phyloP scores from a whole-genome alignment of 352 stramenopile species.

The Globisporangium iwayamae region DNA sequence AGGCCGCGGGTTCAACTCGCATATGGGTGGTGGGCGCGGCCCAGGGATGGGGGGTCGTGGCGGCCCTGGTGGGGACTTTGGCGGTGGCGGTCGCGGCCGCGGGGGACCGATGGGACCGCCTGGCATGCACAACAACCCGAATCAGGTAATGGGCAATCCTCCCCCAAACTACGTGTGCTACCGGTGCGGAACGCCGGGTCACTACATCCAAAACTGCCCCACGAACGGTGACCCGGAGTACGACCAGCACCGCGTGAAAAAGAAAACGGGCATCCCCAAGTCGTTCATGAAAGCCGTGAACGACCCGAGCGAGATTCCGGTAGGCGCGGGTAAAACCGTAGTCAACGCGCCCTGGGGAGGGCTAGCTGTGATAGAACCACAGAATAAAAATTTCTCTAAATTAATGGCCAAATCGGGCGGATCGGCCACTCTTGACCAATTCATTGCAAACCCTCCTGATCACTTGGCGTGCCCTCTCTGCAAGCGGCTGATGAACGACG shows the following conservation, averaged over 20 bases:
- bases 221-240: conserved; percentile 87
- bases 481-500: conserved; percentile 86
- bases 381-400: conserved; percentile 92
- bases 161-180: conserved; percentile 86
- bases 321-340: conserved; percentile 82
- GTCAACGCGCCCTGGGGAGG: conserved; percentile 83
- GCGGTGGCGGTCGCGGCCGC: conserved; percentile 21
- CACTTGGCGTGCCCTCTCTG: conserved; percentile 87
- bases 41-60: conserved; percentile 33
- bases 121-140: conserved; percentile 14
- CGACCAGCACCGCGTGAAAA: conserved; percentile 86
- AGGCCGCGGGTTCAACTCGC: conserved; percentile 22
- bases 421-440: conserved; percentile 88
- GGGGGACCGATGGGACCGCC: conserved; percentile 41
- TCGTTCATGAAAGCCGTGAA: conserved; percentile 88
- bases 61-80: conserved; percentile 38
- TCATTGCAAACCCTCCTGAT: conserved; percentile 87
- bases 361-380: conserved; percentile 87
- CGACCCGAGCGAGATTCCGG: conserved; percentile 80
- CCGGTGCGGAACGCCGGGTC: conserved; percentile 74
- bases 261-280: conserved; percentile 86
- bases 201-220: conserved; percentile 88
- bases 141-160: conserved; percentile 48
- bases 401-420: conserved; percentile 86
- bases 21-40: conserved; percentile 30